Base-by-base conservation (phyloP, 2,329 filamentous ascomycete species). In the Colletotrichum nymphaeae region DNA sequence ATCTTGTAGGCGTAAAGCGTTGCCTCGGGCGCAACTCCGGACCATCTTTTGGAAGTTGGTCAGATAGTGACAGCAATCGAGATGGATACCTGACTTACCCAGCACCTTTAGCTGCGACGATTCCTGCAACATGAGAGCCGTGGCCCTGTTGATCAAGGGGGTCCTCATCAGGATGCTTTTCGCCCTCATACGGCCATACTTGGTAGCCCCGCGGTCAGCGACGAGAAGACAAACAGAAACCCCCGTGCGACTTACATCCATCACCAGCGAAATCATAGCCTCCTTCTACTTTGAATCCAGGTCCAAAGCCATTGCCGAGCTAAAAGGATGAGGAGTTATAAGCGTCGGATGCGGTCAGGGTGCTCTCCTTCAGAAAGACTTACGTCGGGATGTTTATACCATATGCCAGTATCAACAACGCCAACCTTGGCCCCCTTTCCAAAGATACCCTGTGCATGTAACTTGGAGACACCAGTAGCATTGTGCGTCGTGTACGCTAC, bases 331-430 rank as follows among this genome's bases (percentile, higher is more conserved):
- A 46, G 7, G 3, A 16, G 16, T 46, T 1, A 6, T 46, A n/a
- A 46, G 19, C 19, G 3, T 5, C 3, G 42, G 7, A 1, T n/a
- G 16, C 5, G 7, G 19, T 0, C 9, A 16, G 5, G 19, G 2
- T 19, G 16, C 19, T 4, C 24, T 52, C 24, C 5, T 11, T 7
- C 5, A 14, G 42, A 6, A 60, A 24, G 9, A 72, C 75, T 56
- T 77, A 84, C 82, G 30, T 83, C 81, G 66, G 78, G 75, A 63
- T 85, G 84, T 2, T 79, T 80, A 63, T 85, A 85, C 67, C 83
- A 82, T 19, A 85, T 77, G 0, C 84, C 84, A 0, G 82, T 84
- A 63, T 85, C 84, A 35, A 85, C 80, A 32, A 85, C 79, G 8
- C 83, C 83, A 37, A 85, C 74, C 37, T 79, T 84, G 7, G 79